These are phyloP conservation scores for Ceraceosorus guamensis DNA, from an alignment of 1,284 basidiomycete genomes.

Conservation along the genomic window DNA sequence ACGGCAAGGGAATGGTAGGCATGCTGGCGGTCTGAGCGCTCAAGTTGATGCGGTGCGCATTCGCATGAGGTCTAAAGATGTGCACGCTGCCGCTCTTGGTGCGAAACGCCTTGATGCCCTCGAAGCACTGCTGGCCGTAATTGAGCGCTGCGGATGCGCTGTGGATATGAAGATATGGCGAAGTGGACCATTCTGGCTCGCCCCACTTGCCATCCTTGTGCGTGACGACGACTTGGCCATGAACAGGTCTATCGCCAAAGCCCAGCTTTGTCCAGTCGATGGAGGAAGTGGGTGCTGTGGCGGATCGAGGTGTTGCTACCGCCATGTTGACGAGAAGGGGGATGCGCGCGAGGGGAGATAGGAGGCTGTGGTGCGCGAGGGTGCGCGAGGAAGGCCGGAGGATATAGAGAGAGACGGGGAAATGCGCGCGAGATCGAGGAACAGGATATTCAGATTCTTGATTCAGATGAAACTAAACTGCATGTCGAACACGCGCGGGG, in stretches of 20 bases:
- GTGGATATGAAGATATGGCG: conserved; percentile 41
- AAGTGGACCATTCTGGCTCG: conserved; percentile 29
- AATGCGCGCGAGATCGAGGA: too few species aligned
- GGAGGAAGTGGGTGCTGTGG: not conserved
- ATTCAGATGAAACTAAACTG: too few species aligned
- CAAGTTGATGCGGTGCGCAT: conserved; percentile 41
- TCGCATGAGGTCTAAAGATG: conserved; percentile 49
- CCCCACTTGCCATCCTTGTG: conserved; percentile 26
- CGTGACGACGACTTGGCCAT: not conserved
- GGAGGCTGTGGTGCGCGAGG: too few species aligned
- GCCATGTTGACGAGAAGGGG: too few species aligned
- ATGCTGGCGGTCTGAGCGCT: conserved; percentile 43
- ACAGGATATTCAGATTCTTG: too few species aligned
- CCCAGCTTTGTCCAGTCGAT: not conserved
- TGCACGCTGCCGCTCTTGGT: conserved; percentile 30
- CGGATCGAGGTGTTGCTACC: too few species aligned
- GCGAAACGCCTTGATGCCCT: conserved; percentile 48
- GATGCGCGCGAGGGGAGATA: too few species aligned
- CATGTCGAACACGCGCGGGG: too few species aligned
- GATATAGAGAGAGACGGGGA: too few species aligned
- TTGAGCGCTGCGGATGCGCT: conserved; percentile 46
- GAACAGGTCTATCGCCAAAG: not conserved
- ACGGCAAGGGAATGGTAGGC: conserved; percentile 34
- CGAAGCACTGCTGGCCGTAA: conserved; percentile 47
- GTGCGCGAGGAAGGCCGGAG: too few species aligned